Percentiles rank a stretch among this genome's conserved stretches.
Conservation (phyloP, 345 rosid species). For the Citrus sinensis region DNA sequence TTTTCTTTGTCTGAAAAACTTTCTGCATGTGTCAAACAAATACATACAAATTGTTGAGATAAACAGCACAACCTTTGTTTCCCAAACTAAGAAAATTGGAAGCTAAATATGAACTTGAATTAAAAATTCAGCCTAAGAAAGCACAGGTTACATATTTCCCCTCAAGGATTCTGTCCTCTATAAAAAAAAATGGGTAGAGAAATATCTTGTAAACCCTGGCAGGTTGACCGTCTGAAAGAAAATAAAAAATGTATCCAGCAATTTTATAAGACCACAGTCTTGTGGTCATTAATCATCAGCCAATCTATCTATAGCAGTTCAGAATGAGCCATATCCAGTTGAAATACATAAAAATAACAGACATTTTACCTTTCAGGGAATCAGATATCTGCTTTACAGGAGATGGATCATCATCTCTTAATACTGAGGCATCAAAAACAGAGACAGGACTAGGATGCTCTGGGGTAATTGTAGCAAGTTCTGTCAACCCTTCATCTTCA, state of each 20-base stretch:
- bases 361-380: conserved; percentile 38
- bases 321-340: background rate
- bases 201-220: background rate
- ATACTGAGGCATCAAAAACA: conserved; percentile 59
- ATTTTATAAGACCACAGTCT: background rate
- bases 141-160: background rate
- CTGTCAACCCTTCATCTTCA: conserved; percentile 44
- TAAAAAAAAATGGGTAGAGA: background rate
- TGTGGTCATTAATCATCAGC: background rate
- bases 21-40: background rate
- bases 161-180: background rate
- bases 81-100: background rate
- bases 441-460: conserved; percentile 92
- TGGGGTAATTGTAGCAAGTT: conserved; percentile 39
- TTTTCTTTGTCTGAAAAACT: background rate
- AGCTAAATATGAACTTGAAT: background rate
- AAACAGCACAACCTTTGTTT: background rate
- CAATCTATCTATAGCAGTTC: background rate
- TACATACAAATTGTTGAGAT: background rate
- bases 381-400: conserved; percentile 49
- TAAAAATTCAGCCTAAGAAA: background rate
- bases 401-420: conserved; percentile 57
- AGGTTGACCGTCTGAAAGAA: background rate
- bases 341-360: background rate
- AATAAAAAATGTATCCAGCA: background rate